phyloP scores from a whole-genome alignment of 179 eudicot genomes.

The Gypsophila paniculata region DNA sequence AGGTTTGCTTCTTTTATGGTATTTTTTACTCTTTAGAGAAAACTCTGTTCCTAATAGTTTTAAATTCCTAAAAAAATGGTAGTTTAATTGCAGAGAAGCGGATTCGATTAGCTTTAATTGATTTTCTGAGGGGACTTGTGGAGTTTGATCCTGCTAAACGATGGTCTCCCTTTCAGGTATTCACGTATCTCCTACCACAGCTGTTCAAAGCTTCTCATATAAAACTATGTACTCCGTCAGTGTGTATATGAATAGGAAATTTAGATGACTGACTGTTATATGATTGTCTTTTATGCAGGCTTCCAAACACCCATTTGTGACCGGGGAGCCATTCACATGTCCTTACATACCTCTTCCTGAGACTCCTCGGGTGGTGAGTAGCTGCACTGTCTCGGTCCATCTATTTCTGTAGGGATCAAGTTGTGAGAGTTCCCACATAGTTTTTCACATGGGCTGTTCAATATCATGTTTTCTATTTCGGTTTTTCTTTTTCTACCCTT shows the following conservation, averaged over 20 bases:
- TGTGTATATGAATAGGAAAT: not conserved
- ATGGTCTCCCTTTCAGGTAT: slow-evolving; percentile 97
- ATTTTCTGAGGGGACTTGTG: slow-evolving; percentile 92
- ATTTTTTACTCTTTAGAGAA: not conserved
- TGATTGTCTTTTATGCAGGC: slow-evolving; percentile 50
- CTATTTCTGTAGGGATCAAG: not conserved
- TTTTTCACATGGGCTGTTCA: not conserved
- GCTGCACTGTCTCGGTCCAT: slow-evolving; percentile 10
- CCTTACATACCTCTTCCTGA: slow-evolving; percentile 77
- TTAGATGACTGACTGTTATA: not conserved
- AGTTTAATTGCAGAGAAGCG: slow-evolving; percentile 55
- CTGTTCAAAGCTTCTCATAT: not conserved
- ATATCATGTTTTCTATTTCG: not conserved
- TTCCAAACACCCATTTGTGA: slow-evolving; percentile 83
- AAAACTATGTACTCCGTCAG: not conserved
- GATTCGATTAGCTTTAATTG: slow-evolving; percentile 64
- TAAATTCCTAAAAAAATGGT: not conserved
- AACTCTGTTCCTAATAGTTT: not conserved
- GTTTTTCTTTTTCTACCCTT: not conserved
- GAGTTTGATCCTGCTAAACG: slow-evolving; percentile 93
- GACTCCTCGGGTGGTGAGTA: slow-evolving; percentile 77
- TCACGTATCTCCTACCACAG: not conserved
- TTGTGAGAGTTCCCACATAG: not conserved
- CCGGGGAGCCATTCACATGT: slow-evolving; percentile 88
- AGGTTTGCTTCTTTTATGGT: slow-evolving; percentile 42